Conservation (phyloP, 306 rosid species). For the Purshia tridentata region DNA sequence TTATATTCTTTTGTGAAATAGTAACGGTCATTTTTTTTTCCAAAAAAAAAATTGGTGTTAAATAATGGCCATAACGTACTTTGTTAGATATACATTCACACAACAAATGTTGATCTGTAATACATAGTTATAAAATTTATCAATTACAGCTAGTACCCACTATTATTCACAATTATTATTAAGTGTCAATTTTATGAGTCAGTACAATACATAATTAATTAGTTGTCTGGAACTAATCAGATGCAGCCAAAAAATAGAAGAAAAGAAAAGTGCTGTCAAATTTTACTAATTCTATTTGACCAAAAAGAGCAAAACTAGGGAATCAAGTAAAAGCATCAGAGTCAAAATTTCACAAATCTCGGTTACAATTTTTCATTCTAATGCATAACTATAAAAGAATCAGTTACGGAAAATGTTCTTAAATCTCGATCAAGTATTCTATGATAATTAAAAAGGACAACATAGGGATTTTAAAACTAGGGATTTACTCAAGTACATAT, state of each 20-base stretch:
- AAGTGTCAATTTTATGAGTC: neutral
- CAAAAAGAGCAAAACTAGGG: neutral
- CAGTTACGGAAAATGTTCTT: too few relatives aligned
- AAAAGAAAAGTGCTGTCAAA: neutral
- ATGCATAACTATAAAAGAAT: neutral
- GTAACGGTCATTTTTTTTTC: neutral
- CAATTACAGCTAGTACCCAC: neutral
- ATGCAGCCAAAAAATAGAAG: neutral
- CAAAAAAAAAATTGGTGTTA: neutral
- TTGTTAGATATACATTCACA: neutral
- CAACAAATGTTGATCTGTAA: neutral
- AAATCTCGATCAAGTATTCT: too few relatives aligned
- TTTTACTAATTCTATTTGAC: neutral
- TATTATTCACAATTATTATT: neutral
- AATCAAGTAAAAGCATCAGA: neutral
- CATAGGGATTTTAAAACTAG: neutral
- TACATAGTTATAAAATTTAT: neutral
- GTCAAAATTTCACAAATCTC: slow-evolving; percentile 5
- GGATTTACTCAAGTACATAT: neutral
- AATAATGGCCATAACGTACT: neutral
- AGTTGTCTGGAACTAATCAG: neutral
- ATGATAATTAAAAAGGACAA: neutral
- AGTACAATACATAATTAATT: neutral
- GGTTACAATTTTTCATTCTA: neutral
- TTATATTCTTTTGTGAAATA: neutral